These are phyloP conservation scores for Chalciporus piperatus DNA, from an alignment of 768 basidiomycete genomes.

Conservation along the genomic window DNA sequence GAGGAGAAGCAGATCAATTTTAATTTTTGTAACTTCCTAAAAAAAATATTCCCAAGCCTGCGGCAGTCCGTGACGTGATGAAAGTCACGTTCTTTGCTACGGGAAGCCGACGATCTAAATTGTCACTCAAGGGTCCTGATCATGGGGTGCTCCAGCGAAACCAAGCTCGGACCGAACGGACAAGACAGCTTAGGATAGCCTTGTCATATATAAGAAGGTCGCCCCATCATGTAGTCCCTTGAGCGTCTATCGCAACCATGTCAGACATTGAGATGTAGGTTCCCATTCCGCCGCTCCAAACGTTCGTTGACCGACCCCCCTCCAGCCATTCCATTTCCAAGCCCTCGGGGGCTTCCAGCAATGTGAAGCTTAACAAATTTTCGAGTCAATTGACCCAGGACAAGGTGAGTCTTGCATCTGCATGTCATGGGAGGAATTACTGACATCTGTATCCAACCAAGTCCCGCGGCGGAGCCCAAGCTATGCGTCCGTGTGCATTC, in stretches of 20 bases:
- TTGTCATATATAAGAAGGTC: slow-evolving; percentile 15
- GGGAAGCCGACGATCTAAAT: slow-evolving; percentile 16
- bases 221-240: not conserved
- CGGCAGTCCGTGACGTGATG: not conserved
- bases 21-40: too few relatives aligned
- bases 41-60: too few relatives aligned
- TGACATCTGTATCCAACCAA: slow-evolving; percentile 28
- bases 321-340: slow-evolving; percentile 21
- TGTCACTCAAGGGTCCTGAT: slow-evolving; percentile 1
- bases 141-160: slow-evolving; percentile 14
- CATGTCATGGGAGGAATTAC: not conserved
- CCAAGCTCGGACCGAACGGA: slow-evolving; percentile 8
- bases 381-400: slow-evolving; percentile 74
- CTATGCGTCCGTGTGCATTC: slow-evolving; percentile 66
- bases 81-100: not conserved
- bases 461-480: slow-evolving; percentile 75
- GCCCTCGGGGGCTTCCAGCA: slow-evolving; percentile 24
- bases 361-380: slow-evolving; percentile 66
- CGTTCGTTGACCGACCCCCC: slow-evolving; percentile 3
- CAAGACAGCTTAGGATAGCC: not conserved
- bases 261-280: slow-evolving; percentile 61
- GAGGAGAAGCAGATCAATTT: too few relatives aligned
- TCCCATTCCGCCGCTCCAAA: not conserved
- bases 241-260: slow-evolving; percentile 36
- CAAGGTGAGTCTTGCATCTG: slow-evolving; percentile 48